Conservation (phyloP, 2,329 filamentous ascomycete species). For the Westerdykella sp. region DNA sequence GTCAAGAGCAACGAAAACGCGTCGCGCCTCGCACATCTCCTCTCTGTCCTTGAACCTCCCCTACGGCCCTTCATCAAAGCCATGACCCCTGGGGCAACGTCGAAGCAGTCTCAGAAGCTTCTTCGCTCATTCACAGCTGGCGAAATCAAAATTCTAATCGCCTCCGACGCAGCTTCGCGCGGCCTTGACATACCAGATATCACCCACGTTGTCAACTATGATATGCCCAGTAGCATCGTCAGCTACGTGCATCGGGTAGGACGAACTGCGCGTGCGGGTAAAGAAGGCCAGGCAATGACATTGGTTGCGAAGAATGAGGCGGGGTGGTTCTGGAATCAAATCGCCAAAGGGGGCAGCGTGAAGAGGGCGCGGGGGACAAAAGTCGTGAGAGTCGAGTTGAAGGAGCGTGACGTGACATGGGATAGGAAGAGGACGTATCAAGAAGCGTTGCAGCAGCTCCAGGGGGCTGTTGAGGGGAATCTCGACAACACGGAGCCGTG, state of each 20-base stretch:
- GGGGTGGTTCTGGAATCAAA: slow-evolving; percentile 85
- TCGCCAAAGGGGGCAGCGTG: slow-evolving; percentile 55
- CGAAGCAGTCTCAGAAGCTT: slow-evolving; percentile 60
- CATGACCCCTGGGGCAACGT: slow-evolving; percentile 72
- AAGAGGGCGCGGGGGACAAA: slow-evolving; percentile 38
- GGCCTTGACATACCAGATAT: slow-evolving; percentile 78
- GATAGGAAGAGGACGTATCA: slow-evolving; percentile 41
- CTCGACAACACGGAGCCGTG: too few relatives aligned
- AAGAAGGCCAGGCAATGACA: slow-evolving; percentile 74
- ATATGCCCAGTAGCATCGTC: slow-evolving; percentile 72
- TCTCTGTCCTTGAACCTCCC: slow-evolving; percentile 59
- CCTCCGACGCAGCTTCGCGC: slow-evolving; percentile 87
- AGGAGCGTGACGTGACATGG: slow-evolving; percentile 36
- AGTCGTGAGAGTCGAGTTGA: slow-evolving; percentile 42
- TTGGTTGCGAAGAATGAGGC: slow-evolving; percentile 76
- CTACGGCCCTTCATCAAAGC: slow-evolving; percentile 57
- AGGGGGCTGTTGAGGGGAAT: slow-evolving; percentile 50
- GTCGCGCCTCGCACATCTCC: slow-evolving; percentile 74
- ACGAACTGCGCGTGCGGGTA: slow-evolving; percentile 77
- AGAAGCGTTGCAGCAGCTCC: slow-evolving; percentile 55
- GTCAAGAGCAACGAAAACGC: slow-evolving; percentile 86
- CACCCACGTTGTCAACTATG: slow-evolving; percentile 88
- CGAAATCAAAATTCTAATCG: slow-evolving; percentile 69
- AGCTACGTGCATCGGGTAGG: slow-evolving; percentile 90
- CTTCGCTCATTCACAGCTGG: slow-evolving; percentile 59